phyloP scores from a whole-genome alignment of 768 basidiomycete species.

The Psilocybe azurescens region DNA sequence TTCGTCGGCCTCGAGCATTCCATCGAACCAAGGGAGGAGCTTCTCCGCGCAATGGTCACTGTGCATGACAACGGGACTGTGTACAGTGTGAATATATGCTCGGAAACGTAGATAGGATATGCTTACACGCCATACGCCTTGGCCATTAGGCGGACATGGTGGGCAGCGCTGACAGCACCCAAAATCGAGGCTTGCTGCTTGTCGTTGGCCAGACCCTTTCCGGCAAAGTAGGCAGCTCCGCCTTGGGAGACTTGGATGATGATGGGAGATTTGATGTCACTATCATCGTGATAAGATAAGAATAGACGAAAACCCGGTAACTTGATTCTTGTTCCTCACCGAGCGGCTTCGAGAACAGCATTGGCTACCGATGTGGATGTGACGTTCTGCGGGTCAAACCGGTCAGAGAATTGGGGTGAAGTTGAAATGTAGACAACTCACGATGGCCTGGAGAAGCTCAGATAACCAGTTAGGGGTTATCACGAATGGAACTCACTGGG shows the following conservation, averaged over 20 bases:
- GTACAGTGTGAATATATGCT: slow-evolving; percentile 9
- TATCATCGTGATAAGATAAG: slow-evolving; percentile 35
- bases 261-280: slow-evolving; percentile 96
- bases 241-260: slow-evolving; percentile 99
- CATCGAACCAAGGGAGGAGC: slow-evolving; percentile 98
- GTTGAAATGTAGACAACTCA: slow-evolving; percentile 45
- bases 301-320: slow-evolving; percentile 9
- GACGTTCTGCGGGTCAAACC: slow-evolving; percentile 68
- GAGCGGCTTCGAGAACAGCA: slow-evolving; percentile 94
- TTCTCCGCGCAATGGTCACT: slow-evolving; percentile 99
- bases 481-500: slow-evolving; percentile 59
- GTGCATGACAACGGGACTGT: slow-evolving; percentile 94
- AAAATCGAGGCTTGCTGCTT: slow-evolving; percentile 93
- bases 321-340: slow-evolving; percentile 46
- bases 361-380: slow-evolving; percentile 97
- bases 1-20: slow-evolving; percentile 97
- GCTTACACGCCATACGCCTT: slow-evolving; percentile 93
- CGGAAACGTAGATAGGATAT: neutral
- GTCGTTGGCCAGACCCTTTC: slow-evolving; percentile 94
- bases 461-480: slow-evolving; percentile 5
- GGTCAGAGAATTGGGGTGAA: slow-evolving; percentile 9
- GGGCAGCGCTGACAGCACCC: slow-evolving; percentile 93
- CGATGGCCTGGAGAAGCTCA: slow-evolving; percentile 64
- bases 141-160: slow-evolving; percentile 88
- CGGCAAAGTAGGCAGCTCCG: slow-evolving; percentile 94